Evolutionary conservation across 2,329 filamentous ascomycete genomes (phyloP).

Genomic region (Cladophialophora bantiana): DNA sequence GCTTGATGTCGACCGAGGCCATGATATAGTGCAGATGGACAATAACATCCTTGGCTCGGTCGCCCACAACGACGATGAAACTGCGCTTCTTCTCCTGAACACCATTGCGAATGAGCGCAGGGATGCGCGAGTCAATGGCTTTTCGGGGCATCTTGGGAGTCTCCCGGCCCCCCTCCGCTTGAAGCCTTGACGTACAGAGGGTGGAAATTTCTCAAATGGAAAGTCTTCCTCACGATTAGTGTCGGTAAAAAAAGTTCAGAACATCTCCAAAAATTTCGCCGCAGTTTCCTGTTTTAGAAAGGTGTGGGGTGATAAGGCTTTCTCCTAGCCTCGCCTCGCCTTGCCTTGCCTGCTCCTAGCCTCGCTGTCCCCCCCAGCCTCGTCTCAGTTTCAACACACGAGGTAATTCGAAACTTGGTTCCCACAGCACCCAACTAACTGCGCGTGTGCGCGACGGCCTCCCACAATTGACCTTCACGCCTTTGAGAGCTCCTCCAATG

Average conservation of each 20-base stretch:
- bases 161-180: constrained; percentile 34
- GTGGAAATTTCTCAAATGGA: not conserved
- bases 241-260: constrained; percentile 14
- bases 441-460: not conserved
- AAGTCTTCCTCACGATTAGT: not conserved
- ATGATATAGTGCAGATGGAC: constrained; percentile 94
- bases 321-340: too few species aligned
- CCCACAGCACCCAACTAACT: not conserved
- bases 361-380: not conserved
- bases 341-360: not conserved
- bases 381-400: not conserved
- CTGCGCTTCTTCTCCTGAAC: constrained; percentile 94
- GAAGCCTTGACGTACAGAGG: constrained; percentile 1
- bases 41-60: constrained; percentile 94
- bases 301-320: not conserved
- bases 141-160: constrained; percentile 51
- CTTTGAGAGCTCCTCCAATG: not conserved
- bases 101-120: constrained; percentile 88
- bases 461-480: too few species aligned
- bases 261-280: constrained; percentile 34
- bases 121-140: constrained; percentile 84
- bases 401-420: not conserved
- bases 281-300: constrained; percentile 22
- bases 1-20: constrained; percentile 85
- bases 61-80: constrained; percentile 96